phyloP scores from a whole-genome alignment of 163 green algal species.

The Picocystis sp. region DNA sequence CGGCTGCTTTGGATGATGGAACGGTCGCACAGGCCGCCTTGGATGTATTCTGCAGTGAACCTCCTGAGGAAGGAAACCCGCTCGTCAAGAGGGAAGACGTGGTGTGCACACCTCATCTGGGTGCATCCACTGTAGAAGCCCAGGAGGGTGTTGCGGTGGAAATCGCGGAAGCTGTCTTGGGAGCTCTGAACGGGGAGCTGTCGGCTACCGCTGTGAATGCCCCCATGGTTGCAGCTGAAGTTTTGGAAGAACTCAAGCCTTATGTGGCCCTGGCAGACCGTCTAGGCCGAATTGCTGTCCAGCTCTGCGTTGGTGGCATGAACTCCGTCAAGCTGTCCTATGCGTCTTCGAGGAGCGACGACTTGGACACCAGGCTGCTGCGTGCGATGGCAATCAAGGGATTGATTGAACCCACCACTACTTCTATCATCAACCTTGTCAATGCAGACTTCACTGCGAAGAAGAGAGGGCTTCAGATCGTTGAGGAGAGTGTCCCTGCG shows the following conservation, averaged over 20 bases:
- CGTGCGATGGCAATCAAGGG: slow-evolving; percentile 83
- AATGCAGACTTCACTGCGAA: slow-evolving; percentile 89
- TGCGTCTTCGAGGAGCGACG: slow-evolving; percentile 57
- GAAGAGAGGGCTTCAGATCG: slow-evolving; percentile 65
- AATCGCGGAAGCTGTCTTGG: slow-evolving; percentile 80
- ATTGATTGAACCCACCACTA: slow-evolving; percentile 60
- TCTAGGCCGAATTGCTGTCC: slow-evolving; percentile 43
- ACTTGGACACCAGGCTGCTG: slow-evolving; percentile 85
- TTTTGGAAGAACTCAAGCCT: slow-evolving; percentile 43
- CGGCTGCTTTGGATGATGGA: slow-evolving; percentile 54
- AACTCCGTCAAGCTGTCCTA: neutral
- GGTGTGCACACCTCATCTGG: slow-evolving; percentile 85
- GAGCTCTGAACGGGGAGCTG: slow-evolving; percentile 69
- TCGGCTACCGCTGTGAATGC: slow-evolving; percentile 78
- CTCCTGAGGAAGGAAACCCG: slow-evolving; percentile 39
- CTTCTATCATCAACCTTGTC: slow-evolving; percentile 67
- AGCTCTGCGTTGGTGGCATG: slow-evolving; percentile 23
- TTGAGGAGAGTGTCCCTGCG: slow-evolving; percentile 45
- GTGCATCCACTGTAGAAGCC: slow-evolving; percentile 75
- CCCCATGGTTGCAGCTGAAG: slow-evolving; percentile 67
- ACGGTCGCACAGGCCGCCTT: slow-evolving; percentile 24
- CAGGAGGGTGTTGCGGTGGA: slow-evolving; percentile 82
- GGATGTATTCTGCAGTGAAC: slow-evolving; percentile 73
- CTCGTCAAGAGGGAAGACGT: slow-evolving; percentile 58
- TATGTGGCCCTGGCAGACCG: slow-evolving; percentile 42